Percentiles rank a stretch among this genome's conserved stretches.
Conservation (phyloP, 805 yeast species). For the Yarrowia sp. region DNA sequence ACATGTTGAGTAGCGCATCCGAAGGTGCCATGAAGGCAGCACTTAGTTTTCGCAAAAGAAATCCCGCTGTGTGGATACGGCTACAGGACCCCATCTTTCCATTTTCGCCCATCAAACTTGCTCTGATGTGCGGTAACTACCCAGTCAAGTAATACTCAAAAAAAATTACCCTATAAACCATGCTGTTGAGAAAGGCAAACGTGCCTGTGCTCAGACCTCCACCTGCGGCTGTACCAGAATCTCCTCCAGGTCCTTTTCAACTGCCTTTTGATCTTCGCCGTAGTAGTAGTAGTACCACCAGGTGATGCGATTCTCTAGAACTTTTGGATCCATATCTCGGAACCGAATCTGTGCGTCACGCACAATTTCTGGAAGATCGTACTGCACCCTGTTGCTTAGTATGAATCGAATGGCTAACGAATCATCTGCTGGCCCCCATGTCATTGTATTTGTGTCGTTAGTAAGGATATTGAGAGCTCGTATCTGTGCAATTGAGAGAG, state of each 20-base stretch:
- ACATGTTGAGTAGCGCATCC: slow-evolving; percentile 5
- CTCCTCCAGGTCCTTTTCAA: slow-evolving; percentile 6
- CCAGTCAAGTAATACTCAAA: background rate
- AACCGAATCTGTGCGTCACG: slow-evolving; percentile 9
- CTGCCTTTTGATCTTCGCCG: slow-evolving; percentile 5
- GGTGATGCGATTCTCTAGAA: slow-evolving; percentile 12
- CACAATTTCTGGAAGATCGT: slow-evolving; percentile 3
- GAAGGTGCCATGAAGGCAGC: background rate
- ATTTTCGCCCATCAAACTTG: background rate
- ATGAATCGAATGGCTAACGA: slow-evolving; percentile 11
- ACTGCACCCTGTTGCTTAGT: slow-evolving; percentile 7
- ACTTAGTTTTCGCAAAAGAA: background rate
- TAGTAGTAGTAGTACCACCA: slow-evolving; percentile 29
- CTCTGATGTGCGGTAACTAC: slow-evolving; percentile 1
- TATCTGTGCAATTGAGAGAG: background rate
- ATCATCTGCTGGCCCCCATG: slow-evolving; percentile 24
- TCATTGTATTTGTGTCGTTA: slow-evolving; percentile 6
- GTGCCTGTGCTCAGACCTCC: slow-evolving; percentile 11
- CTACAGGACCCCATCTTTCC: background rate
- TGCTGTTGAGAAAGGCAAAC: slow-evolving; percentile 1
- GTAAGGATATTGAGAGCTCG: background rate
- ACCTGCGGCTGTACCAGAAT: slow-evolving; percentile 17
- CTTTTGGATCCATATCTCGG: slow-evolving; percentile 6
- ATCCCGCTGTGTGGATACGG: background rate
- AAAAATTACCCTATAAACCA: slow-evolving; percentile 2